Conservation (phyloP, 805 yeast species). For the Maudiozyma barnettii region DNA sequence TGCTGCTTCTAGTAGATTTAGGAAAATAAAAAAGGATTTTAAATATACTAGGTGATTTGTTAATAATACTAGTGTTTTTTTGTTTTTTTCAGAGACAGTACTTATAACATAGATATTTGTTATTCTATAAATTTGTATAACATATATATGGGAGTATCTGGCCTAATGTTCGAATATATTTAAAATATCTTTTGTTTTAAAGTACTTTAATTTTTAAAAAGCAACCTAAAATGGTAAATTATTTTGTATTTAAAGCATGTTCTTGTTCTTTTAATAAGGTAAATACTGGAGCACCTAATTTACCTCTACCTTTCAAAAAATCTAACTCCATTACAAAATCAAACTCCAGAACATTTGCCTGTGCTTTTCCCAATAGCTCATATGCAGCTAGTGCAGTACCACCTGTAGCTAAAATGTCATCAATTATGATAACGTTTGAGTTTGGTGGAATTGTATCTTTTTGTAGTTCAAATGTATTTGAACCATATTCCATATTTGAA, state of each 20-base stretch:
- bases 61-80: background rate
- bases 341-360: slow-evolving; percentile 68
- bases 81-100: too few species aligned
- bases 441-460: slow-evolving; percentile 69
- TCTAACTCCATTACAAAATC: slow-evolving; percentile 87
- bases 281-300: slow-evolving; percentile 74
- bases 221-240: background rate
- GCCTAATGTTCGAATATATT: background rate
- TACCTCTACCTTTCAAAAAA: slow-evolving; percentile 85
- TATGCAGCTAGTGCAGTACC: slow-evolving; percentile 94
- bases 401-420: slow-evolving; percentile 95
- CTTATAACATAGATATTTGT: background rate
- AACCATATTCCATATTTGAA: slow-evolving; percentile 86
- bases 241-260: slow-evolving; percentile 32
- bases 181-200: too few species aligned
- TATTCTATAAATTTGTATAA: background rate
- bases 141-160: background rate
- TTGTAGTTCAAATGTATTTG: slow-evolving; percentile 82
- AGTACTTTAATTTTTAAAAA: too few species aligned
- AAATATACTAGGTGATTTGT: slow-evolving; percentile 21
- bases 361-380: slow-evolving; percentile 55
- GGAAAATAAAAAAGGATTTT: slow-evolving; percentile 13
- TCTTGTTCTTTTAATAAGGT: slow-evolving; percentile 78
- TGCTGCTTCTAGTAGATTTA: slow-evolving; percentile 16
- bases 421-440: slow-evolving; percentile 75